Percentiles rank a stretch among this genome's conserved stretches.
These are phyloP conservation scores for Syncephalastrum contaminatum DNA, from an alignment of 371 early-diverging fungal genomes.

Conservation along the genomic window DNA sequence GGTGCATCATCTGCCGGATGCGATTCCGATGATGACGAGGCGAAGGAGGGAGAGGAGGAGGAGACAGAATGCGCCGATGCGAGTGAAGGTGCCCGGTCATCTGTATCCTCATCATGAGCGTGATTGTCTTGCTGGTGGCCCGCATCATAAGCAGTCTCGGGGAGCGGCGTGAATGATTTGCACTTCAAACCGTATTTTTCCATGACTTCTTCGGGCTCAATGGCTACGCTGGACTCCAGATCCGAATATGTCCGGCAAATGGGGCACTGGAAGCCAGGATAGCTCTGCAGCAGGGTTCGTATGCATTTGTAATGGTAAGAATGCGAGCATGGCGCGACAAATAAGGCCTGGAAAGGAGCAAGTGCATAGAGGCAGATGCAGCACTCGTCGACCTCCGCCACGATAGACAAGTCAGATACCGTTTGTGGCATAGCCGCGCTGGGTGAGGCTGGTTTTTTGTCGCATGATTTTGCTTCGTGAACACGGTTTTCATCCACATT, in stretches of 20 bases:
- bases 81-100: not conserved
- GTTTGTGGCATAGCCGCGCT: too few species aligned
- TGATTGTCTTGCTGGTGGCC: slow-evolving; percentile 5
- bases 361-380: slow-evolving; percentile 94
- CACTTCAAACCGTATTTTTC: slow-evolving; percentile 20
- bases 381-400: slow-evolving; percentile 71
- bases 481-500: too few species aligned
- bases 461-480: too few species aligned
- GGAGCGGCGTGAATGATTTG: slow-evolving; percentile 18
- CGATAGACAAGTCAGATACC: not conserved
- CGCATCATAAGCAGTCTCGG: slow-evolving; percentile 11
- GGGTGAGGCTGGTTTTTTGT: too few species aligned
- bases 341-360: slow-evolving; percentile 90
- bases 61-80: not conserved
- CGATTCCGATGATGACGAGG: not conserved
- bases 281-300: slow-evolving; percentile 66
- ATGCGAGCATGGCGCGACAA: slow-evolving; percentile 93
- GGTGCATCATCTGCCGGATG: too few species aligned
- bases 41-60: slow-evolving; percentile 2
- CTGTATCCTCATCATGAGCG: not conserved
- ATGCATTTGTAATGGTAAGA: slow-evolving; percentile 96
- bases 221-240: slow-evolving; percentile 81
- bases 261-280: slow-evolving; percentile 92
- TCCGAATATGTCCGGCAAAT: slow-evolving; percentile 94
- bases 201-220: slow-evolving; percentile 34